Percentiles rank a stretch among this genome's conserved stretches.
Conservation (phyloP, 352 stramenopile genomes). For the Pythium grandisporangium region DNA sequence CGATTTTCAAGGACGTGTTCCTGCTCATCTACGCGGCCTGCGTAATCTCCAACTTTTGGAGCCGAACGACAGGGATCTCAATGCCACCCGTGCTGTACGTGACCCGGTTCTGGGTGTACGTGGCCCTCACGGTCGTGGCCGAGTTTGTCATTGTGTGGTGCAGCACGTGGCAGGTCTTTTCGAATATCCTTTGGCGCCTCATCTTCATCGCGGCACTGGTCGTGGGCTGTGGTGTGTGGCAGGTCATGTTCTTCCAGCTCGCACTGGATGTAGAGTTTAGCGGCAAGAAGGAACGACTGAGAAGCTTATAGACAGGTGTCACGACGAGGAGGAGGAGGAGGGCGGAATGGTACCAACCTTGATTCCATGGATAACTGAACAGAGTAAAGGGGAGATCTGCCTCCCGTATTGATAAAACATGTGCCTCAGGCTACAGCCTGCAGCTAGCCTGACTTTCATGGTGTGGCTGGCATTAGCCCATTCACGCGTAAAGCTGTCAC, state of each 20-base stretch:
- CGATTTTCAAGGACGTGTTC: constrained; percentile 74
- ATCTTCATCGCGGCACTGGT: constrained; percentile 45
- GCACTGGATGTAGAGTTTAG: constrained; percentile 59
- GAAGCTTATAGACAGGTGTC: constrained; percentile 75
- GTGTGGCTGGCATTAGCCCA: too few relatives aligned
- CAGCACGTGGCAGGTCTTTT: constrained; percentile 71
- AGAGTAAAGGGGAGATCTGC: too few relatives aligned
- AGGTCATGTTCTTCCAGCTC: constrained; percentile 65
- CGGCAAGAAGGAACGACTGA: constrained; percentile 71
- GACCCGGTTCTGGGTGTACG: constrained; percentile 59
- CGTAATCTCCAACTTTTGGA: constrained; percentile 78
- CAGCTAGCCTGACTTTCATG: too few relatives aligned
- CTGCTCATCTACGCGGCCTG: constrained; percentile 68
- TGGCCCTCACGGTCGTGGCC: constrained; percentile 23
- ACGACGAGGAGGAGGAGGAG: too few relatives aligned
- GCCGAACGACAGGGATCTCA: constrained; percentile 26
- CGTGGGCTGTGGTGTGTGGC: constrained; percentile 44
- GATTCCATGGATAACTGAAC: too few relatives aligned
- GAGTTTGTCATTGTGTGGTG: constrained; percentile 73
- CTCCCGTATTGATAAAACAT: too few relatives aligned
- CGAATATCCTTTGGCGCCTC: constrained; percentile 68
- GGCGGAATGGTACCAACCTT: too few relatives aligned
- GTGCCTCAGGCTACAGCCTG: too few relatives aligned
- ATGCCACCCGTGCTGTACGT: constrained; percentile 73
- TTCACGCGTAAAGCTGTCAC: too few relatives aligned